A percentile compares a stretch with the other conserved stretches of the same genome.
phyloP scores from a whole-genome alignment of 805 yeast genomes.

The Metschnikowia santaceciliae region DNA sequence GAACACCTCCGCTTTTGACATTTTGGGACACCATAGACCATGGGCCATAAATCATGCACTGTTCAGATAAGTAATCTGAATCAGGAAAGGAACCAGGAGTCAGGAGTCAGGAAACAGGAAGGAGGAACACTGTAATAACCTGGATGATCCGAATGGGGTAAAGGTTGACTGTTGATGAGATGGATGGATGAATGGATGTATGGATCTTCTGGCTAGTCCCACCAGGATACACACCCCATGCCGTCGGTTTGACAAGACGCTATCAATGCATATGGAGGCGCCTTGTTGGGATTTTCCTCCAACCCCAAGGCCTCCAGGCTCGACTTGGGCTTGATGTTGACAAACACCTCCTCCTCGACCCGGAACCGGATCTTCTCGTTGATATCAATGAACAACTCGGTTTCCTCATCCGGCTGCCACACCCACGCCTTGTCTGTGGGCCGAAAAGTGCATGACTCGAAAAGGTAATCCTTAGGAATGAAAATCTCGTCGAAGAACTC shows the following conservation, averaged over 20 bases:
- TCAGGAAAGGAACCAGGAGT: too few relatives aligned
- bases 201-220: slow-evolving; percentile 53
- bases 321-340: slow-evolving; percentile 74
- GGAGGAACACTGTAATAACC: too few relatives aligned
- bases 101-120: too few relatives aligned
- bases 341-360: slow-evolving; percentile 83
- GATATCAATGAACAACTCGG: slow-evolving; percentile 76
- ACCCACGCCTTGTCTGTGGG: slow-evolving; percentile 91
- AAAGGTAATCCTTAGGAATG: slow-evolving; percentile 77
- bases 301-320: slow-evolving; percentile 48
- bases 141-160: too few relatives aligned
- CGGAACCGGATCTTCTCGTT: slow-evolving; percentile 91
- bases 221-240: slow-evolving; percentile 95
- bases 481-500: slow-evolving; percentile 91
- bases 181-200: too few relatives aligned
- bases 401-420: slow-evolving; percentile 77
- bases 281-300: slow-evolving; percentile 37
- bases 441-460: slow-evolving; percentile 67
- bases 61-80: too few relatives aligned
- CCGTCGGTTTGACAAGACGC: slow-evolving; percentile 96
- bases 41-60: too few relatives aligned
- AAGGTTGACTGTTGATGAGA: too few relatives aligned
- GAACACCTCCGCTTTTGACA: too few relatives aligned
- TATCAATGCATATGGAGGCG: slow-evolving; percentile 78
- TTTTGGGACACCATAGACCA: too few relatives aligned